Conservation (phyloP, 495 filamentous ascomycete species). For the Penicillium simplicissimum region DNA sequence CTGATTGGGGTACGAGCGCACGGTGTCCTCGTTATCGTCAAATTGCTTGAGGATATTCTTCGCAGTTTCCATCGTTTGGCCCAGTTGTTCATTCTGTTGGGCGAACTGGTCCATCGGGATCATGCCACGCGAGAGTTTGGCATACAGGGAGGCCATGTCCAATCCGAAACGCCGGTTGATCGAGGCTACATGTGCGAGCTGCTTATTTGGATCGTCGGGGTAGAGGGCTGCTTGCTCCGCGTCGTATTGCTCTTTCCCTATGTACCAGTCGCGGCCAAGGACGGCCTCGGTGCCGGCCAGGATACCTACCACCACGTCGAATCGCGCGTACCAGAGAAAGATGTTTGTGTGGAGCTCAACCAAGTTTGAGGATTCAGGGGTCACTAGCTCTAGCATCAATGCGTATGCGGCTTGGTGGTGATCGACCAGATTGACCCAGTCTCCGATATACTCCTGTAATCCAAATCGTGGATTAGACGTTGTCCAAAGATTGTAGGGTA, state of each 20-base stretch:
- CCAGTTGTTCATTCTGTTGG: conserved; percentile 58
- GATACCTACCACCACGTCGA: conserved; percentile 81
- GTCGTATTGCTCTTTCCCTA: conserved; percentile 62
- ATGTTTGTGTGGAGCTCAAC: conserved; percentile 68
- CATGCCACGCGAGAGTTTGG: conserved; percentile 60
- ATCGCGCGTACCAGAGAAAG: conserved; percentile 84
- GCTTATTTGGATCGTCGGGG: conserved; percentile 63
- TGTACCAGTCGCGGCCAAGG: conserved; percentile 80
- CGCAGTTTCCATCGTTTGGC: conserved; percentile 54
- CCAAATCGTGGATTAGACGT: background rate
- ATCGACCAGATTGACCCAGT: conserved; percentile 88
- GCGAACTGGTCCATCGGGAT: conserved; percentile 67
- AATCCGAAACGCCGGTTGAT: conserved; percentile 72
- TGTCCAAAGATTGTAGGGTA: background rate
- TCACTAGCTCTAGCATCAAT: conserved; percentile 75
- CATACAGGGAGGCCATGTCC: conserved; percentile 79
- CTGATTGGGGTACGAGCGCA: conserved; percentile 57
- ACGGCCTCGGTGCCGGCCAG: conserved; percentile 76
- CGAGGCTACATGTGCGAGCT: conserved; percentile 64
- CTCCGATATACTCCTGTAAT: conserved; percentile 83
- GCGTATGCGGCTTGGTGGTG: conserved; percentile 90
- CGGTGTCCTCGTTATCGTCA: conserved; percentile 55
- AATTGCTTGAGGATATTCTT: conserved; percentile 60
- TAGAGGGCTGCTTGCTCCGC: conserved; percentile 54
- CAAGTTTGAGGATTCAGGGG: conserved; percentile 72